A percentile compares a stretch with the other conserved stretches of the same genome.
phyloP scores from a whole-genome alignment of 768 basidiomycete genomes.

The Strobilomyces echinocephalus region DNA sequence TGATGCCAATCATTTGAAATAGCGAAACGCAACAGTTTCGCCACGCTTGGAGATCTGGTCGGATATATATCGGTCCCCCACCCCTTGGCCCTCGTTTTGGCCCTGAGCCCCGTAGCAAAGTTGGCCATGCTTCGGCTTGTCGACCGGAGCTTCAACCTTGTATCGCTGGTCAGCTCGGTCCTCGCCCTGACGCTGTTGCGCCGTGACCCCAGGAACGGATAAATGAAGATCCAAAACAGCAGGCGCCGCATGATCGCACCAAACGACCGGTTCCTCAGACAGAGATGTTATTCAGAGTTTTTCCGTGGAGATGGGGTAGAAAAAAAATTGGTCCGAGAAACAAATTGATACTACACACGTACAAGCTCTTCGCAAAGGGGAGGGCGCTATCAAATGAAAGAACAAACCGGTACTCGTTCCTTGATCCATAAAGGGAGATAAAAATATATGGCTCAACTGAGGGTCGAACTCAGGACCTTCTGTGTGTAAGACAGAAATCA shows the following conservation, averaged over 20 bases:
- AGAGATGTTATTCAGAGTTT: not conserved
- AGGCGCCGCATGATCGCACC: not conserved
- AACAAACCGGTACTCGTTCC: conserved; percentile 4
- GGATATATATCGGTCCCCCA: not conserved
- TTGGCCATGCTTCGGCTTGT: not conserved
- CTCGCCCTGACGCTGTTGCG: not conserved
- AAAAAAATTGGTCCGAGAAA: no score
- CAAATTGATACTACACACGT: no score
- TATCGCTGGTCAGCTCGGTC: not conserved
- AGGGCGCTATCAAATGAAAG: not conserved
- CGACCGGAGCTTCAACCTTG: conserved; percentile 10
- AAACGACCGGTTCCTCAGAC: not conserved
- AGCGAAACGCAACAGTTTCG: conserved; percentile 16
- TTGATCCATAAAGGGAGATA: not conserved
- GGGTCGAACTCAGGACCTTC: conserved; percentile 38
- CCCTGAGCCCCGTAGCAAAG: not conserved
- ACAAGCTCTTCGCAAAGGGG: no score
- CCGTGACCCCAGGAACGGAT: not conserved
- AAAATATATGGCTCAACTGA: conserved; percentile 42
- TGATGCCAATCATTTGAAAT: conserved; percentile 15
- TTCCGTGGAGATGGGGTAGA: not conserved
- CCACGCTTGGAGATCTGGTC: not conserved
- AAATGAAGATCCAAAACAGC: not conserved
- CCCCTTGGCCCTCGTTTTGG: not conserved
- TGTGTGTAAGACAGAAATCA: conserved; percentile 51